These are phyloP conservation scores for Haplosporangium gracile DNA, from an alignment of 192 early-diverging fungal genomes.

Conservation along the genomic window DNA sequence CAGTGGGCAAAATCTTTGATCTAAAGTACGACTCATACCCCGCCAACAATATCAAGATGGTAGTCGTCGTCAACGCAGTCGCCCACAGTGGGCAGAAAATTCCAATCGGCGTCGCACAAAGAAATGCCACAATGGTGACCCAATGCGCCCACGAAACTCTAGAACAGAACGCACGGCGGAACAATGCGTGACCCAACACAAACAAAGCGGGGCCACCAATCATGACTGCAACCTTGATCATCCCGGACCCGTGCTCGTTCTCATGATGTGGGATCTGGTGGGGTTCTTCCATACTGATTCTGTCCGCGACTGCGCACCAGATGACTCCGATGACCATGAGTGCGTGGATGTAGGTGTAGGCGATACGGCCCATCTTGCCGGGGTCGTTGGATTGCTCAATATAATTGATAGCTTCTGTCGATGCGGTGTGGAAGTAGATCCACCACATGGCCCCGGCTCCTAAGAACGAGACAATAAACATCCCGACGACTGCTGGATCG, in stretches of 20 bases:
- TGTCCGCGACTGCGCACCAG: conserved; percentile 42
- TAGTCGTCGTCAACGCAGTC: conserved; percentile 31
- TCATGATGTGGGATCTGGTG: conserved; percentile 26
- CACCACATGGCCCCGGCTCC: conserved; percentile 48
- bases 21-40: conserved; percentile 38
- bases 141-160: conserved; percentile 20
- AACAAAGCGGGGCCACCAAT: conserved; percentile 41
- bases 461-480: conserved; percentile 42
- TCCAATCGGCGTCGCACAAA: conserved; percentile 38
- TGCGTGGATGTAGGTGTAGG: conserved; percentile 40
- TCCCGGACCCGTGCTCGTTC: conserved; percentile 1
- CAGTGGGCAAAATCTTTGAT: conserved; percentile 15
- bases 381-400: conserved; percentile 27
- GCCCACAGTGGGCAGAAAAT: conserved; percentile 35
- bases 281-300: conserved; percentile 33
- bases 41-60: conserved; percentile 7
- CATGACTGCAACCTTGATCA: conserved; percentile 33
- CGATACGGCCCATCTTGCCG: conserved; percentile 48
- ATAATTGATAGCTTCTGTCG: conserved; percentile 27
- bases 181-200: conserved; percentile 42
- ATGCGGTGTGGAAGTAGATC: conserved; percentile 49
- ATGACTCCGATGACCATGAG: conserved; percentile 47
- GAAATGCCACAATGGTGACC: conserved; percentile 11
- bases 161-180: conserved; percentile 28
- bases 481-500: conserved; percentile 28